phyloP scores from a whole-genome alignment of 371 early-diverging fungal species.

The Gilbertella persicaria region DNA sequence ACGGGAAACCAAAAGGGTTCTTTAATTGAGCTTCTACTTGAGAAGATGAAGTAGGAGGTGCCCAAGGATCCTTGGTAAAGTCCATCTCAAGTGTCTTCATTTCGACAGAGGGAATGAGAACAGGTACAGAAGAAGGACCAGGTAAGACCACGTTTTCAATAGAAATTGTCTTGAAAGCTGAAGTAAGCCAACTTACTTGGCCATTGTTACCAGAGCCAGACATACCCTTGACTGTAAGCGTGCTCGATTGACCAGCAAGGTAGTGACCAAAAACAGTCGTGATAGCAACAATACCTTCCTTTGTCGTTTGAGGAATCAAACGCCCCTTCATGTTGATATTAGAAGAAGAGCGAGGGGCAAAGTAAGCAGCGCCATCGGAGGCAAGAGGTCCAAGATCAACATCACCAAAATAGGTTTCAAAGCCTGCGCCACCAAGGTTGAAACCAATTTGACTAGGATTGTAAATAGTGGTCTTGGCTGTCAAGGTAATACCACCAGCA shows the following conservation, averaged over 20 bases:
- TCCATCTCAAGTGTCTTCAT: constrained; percentile 54
- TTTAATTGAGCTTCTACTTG: constrained; percentile 51
- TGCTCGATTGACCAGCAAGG: constrained; percentile 40
- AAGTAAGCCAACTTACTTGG: constrained; percentile 55
- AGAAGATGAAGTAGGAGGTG: constrained; percentile 48
- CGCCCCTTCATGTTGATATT: constrained; percentile 54
- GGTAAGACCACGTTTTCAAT: constrained; percentile 54
- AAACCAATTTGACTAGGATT: constrained; percentile 64
- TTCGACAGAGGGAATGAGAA: constrained; percentile 45
- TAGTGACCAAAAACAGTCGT: constrained; percentile 54
- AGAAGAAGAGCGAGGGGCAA: constrained; percentile 34
- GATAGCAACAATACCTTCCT: constrained; percentile 52
- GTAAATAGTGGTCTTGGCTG: constrained; percentile 48
- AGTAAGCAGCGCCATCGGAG: constrained; percentile 35
- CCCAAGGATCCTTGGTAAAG: constrained; percentile 55
- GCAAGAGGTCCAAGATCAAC: constrained; percentile 39
- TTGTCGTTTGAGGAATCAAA: constrained; percentile 48
- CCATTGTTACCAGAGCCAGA: constrained; percentile 55
- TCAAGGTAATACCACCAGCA: constrained; percentile 56
- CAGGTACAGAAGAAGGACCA: constrained; percentile 29
- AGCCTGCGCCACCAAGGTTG: constrained; percentile 32
- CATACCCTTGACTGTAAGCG: constrained; percentile 47
- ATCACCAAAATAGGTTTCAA: constrained; percentile 32
- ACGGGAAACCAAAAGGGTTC: constrained; percentile 62
- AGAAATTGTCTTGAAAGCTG: constrained; percentile 53